Base-by-base conservation (phyloP, 306 rosid species). In the Senna siamea region DNA sequence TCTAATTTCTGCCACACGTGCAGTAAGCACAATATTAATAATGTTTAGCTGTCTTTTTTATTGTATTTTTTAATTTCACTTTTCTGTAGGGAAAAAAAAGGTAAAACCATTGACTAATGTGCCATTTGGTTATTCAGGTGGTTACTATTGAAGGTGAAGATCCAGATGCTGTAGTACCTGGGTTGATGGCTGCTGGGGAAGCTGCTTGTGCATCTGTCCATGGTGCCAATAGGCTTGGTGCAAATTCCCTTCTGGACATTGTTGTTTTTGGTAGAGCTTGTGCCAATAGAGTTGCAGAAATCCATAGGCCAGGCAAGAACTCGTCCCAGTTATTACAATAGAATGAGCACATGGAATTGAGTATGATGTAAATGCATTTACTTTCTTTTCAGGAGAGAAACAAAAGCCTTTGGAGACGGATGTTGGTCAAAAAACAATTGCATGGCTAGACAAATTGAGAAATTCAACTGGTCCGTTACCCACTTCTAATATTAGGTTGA, bases 181-280 rank as follows among this genome's bases (percentile, higher is more conserved):
- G 97, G 63, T 76, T 92, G 72, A 80, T 92, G 97, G 97, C 97
- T 48, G 97, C 97, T 53, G 97, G 97, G 41, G 97, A 92, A 86
- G 82, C 96, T 23, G 97, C 96, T 32, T 92, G 98, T 83, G 98
- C 98, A 23, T 89, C 98, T 1, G 98, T 92, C 68, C 98, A 92
- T 56, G 98, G 98, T 26, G 92, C 98, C 70, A 92, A 92, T 80
- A 85, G 98, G 79, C 98, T 92, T 73, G 98, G 98, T 63, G 98
- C 98, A 58, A 92, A 92, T 80, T 92, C 98, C 30, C 96, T 92
- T 75, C 92, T 92, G 55, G 98, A 89, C 81, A 92, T 92, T 75
- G 98, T 92, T 76, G 96, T 89, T 75, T 92, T 89, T 65, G 98
- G 98, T 7, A 87, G 98, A 70, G 98, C 98, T 70, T 89, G 96